A percentile compares a stretch with the other conserved stretches of the same genome.
phyloP scores from a whole-genome alignment of 257 asterid genomes.

The Jacaranda copaia region DNA sequence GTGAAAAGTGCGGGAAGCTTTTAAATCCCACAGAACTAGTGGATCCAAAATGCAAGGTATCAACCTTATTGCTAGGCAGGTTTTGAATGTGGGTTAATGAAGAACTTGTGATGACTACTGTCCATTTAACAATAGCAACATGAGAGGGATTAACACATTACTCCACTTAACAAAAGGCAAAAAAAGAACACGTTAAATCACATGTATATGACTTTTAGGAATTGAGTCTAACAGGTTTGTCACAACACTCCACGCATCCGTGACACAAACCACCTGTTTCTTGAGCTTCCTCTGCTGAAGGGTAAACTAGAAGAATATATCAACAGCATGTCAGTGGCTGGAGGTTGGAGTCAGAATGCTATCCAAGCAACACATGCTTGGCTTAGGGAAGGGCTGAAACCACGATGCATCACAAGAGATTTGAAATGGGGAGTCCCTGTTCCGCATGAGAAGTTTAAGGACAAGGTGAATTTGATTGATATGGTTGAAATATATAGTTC shows the following conservation, averaged over 20 bases:
- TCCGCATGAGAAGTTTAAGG: slow-evolving; percentile 85
- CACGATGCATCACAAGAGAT: slow-evolving; percentile 90
- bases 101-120: slow-evolving; percentile 2
- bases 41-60: slow-evolving; percentile 93
- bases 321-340: slow-evolving; percentile 69
- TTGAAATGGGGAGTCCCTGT: slow-evolving; percentile 98
- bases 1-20: slow-evolving; percentile 88
- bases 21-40: slow-evolving; percentile 87
- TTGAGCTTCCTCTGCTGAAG: slow-evolving; percentile 88
- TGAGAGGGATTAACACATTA: slow-evolving; percentile 14
- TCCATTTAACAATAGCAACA: background rate
- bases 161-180: slow-evolving; percentile 16
- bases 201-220: slow-evolving; percentile 9
- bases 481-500: slow-evolving; percentile 7
- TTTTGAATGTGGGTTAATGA: background rate
- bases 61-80: slow-evolving; percentile 23
- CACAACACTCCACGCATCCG: slow-evolving; percentile 65
- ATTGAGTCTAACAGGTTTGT: slow-evolving; percentile 62
- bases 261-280: slow-evolving; percentile 85
- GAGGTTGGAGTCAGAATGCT: slow-evolving; percentile 98
- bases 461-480: slow-evolving; percentile 64
- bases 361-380: slow-evolving; percentile 79
- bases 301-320: slow-evolving; percentile 76
- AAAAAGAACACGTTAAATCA: background rate
- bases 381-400: slow-evolving; percentile 88